Evolutionary conservation across 2,329 filamentous ascomycete species (phyloP).

Genomic region (Trichoderma hamatum): DNA sequence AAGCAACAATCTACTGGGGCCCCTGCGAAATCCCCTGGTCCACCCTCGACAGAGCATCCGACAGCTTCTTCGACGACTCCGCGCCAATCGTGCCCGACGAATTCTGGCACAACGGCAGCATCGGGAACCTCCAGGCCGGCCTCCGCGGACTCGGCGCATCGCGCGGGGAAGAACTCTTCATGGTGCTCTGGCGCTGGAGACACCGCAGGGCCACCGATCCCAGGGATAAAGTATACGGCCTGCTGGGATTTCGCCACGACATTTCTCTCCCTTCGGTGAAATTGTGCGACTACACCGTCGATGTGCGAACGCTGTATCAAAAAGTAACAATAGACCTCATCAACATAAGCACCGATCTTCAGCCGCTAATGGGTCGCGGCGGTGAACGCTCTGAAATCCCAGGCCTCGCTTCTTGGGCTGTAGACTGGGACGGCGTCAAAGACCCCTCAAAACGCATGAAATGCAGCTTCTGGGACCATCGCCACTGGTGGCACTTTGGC

Average conservation of each 20-base stretch:
- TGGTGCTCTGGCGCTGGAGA: slow-evolving; percentile 18
- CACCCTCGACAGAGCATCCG: neutral
- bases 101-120: slow-evolving; percentile 8
- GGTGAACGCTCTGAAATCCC: slow-evolving; percentile 11
- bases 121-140: neutral
- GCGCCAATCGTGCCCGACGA: neutral
- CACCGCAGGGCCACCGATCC: neutral
- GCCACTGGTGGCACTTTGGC: slow-evolving; percentile 12
- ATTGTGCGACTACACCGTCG: slow-evolving; percentile 5
- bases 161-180: slow-evolving; percentile 5
- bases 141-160: slow-evolving; percentile 1
- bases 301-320: slow-evolving; percentile 16
- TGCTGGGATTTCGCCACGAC: neutral
- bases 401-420: slow-evolving; percentile 10
- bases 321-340: slow-evolving; percentile 10
- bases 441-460: neutral
- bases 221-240: slow-evolving; percentile 15
- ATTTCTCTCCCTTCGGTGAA: neutral
- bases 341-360: slow-evolving; percentile 5
- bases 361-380: slow-evolving; percentile 12
- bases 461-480: slow-evolving; percentile 11
- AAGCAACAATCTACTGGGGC: slow-evolving; percentile 14
- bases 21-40: neutral
- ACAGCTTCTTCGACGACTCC: slow-evolving; percentile 6
- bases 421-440: neutral